Evolutionary conservation across 2,329 filamentous ascomycete species (phyloP).

Genomic region (Aspergillus ustus): DNA sequence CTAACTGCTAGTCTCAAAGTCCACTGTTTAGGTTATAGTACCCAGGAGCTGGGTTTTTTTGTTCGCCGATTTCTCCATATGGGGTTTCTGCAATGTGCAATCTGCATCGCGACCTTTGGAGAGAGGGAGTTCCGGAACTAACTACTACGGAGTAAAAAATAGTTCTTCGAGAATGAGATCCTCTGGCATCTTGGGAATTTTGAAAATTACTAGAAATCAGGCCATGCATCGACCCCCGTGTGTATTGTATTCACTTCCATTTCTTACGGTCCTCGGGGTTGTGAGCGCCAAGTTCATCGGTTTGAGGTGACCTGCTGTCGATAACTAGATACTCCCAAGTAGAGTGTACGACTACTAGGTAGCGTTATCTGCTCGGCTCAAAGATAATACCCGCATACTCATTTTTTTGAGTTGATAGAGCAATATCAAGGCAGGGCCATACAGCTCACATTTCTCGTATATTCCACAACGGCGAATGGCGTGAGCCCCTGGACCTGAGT

Average conservation of each 20-base stretch:
- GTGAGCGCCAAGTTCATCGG: not conserved
- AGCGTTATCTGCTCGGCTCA: no score
- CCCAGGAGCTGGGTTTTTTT: no score
- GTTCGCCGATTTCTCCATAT: no score
- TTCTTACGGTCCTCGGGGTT: not conserved
- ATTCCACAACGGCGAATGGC: not conserved
- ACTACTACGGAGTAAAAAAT: no score
- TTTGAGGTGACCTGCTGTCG: not conserved
- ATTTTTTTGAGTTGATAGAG: no score
- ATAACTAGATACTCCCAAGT: not conserved
- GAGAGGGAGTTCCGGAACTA: not conserved
- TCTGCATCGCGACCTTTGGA: not conserved
- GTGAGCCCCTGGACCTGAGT: not conserved
- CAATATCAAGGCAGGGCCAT: not conserved
- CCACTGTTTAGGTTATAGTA: slow-evolving; percentile 8
- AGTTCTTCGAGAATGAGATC: not conserved
- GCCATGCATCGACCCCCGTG: not conserved
- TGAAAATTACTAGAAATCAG: not conserved
- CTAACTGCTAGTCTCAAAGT: slow-evolving; percentile 7
- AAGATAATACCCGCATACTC: no score
- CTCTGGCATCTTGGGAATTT: not conserved
- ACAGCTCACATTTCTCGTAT: not conserved
- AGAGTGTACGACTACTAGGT: not conserved
- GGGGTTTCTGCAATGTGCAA: not conserved
- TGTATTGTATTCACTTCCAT: not conserved